A percentile compares a stretch with the other conserved stretches of the same genome.
Conservation (phyloP, 805 yeast species). For the Wickerhamiella allomyrinae region DNA sequence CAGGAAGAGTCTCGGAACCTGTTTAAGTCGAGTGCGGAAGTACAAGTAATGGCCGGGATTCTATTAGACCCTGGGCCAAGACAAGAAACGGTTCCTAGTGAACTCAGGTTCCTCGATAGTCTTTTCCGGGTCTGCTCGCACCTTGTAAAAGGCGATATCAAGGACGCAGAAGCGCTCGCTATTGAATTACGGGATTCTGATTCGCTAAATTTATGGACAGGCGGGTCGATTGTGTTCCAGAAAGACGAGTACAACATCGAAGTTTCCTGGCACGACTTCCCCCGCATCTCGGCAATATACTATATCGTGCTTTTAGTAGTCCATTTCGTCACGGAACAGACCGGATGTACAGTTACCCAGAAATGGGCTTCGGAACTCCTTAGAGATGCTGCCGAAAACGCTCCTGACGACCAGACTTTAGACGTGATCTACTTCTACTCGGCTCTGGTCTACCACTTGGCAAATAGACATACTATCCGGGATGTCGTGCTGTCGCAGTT, state of each 20-base stretch:
- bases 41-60: neutral
- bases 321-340: neutral
- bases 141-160: neutral
- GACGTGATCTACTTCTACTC: neutral
- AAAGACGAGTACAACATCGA: neutral
- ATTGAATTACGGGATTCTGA: neutral
- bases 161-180: neutral
- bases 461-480: neutral
- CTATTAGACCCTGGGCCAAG: neutral
- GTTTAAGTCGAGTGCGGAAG: neutral
- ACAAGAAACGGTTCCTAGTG: neutral
- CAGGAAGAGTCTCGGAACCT: neutral
- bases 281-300: neutral
- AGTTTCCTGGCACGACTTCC: neutral
- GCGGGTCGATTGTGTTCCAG: neutral
- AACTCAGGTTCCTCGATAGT: neutral
- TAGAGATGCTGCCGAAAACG: neutral
- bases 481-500: neutral
- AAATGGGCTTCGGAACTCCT: constrained; percentile 1
- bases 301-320: neutral
- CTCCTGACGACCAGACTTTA: neutral
- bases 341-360: neutral
- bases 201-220: neutral
- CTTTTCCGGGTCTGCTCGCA: neutral
- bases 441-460: neutral